A percentile compares a stretch with the other conserved stretches of the same genome.
These are phyloP conservation scores for Penicillium psychrosexuale DNA, from an alignment of 2,329 filamentous ascomycete species.

Conservation along the genomic window DNA sequence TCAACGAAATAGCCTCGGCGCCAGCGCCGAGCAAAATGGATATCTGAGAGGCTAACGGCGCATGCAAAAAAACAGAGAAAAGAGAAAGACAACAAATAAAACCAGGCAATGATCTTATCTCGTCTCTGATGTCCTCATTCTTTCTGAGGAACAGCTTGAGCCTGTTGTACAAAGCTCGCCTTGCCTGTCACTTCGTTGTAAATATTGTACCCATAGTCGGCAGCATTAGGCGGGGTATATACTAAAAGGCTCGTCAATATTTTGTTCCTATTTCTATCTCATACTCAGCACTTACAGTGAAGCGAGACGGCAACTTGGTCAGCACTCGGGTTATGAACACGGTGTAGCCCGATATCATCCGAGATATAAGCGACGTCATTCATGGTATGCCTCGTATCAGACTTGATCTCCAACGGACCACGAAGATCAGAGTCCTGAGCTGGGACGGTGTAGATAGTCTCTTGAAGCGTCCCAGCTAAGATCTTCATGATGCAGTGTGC, in stretches of 20 bases:
- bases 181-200: constrained; percentile 30
- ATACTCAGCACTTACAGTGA: constrained; percentile 24
- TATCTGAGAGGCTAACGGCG: constrained; percentile 1
- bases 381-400: constrained; percentile 21
- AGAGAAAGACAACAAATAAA: background rate
- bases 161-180: constrained; percentile 28
- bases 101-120: background rate
- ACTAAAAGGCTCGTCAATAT: constrained; percentile 13
- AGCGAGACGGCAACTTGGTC: constrained; percentile 32
- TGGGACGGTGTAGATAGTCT: constrained; percentile 29
- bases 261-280: no score
- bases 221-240: constrained; percentile 35
- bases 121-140: background rate
- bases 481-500: constrained; percentile 41
- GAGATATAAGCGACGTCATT: constrained; percentile 36
- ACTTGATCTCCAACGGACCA: constrained; percentile 25
- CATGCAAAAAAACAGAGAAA: background rate
- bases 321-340: constrained; percentile 28
- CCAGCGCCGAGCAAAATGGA: background rate
- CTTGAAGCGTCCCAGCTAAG: constrained; percentile 29
- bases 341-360: constrained; percentile 33
- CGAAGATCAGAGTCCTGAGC: constrained; percentile 5
- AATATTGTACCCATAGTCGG: constrained; percentile 34
- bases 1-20: background rate
- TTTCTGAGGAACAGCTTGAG: constrained; percentile 14